phyloP scores from a whole-genome alignment of 495 filamentous ascomycete genomes.

The Penicillium roqueforti region DNA sequence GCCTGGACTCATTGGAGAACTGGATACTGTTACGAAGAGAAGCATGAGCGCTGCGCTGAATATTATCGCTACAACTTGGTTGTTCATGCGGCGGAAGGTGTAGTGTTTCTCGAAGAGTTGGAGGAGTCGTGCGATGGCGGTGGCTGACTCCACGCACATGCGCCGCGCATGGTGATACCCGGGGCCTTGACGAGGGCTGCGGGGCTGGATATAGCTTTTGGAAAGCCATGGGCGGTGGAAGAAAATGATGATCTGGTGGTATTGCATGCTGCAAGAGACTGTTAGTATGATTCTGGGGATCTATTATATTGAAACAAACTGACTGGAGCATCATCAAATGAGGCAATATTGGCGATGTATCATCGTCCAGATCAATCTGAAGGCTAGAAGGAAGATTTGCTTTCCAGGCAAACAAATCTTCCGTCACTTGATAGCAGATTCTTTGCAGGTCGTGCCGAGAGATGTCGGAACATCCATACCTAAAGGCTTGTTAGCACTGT shows the following conservation, averaged over 20 bases:
- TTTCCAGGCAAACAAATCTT: constrained; percentile 47
- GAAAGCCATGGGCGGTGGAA: constrained; percentile 50
- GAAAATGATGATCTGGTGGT: constrained; percentile 50
- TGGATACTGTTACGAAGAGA: constrained; percentile 44
- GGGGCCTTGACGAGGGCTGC: constrained; percentile 39
- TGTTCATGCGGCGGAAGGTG: constrained; percentile 49
- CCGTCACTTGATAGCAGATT: constrained; percentile 39
- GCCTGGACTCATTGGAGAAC: constrained; percentile 24
- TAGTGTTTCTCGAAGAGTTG: constrained; percentile 48
- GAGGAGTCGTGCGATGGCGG: constrained; percentile 41
- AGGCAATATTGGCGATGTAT: constrained; percentile 35
- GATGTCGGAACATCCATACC: constrained; percentile 45
- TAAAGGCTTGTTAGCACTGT: constrained; percentile 19
- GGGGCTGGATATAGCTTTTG: constrained; percentile 46
- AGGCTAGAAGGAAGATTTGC: constrained; percentile 41
- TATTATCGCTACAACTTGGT: constrained; percentile 47
- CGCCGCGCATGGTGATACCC: constrained; percentile 45
- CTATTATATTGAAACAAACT: neutral
- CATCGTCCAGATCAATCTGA: constrained; percentile 38
- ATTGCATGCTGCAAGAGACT: constrained; percentile 46
- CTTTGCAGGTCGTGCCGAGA: constrained; percentile 44
- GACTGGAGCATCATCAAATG: constrained; percentile 50
- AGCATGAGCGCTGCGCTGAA: constrained; percentile 50
- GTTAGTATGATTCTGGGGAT: neutral
- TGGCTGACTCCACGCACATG: constrained; percentile 48